Base-by-base conservation (phyloP, 371 early-diverging fungal genomes). In the Mucor piriformis region DNA sequence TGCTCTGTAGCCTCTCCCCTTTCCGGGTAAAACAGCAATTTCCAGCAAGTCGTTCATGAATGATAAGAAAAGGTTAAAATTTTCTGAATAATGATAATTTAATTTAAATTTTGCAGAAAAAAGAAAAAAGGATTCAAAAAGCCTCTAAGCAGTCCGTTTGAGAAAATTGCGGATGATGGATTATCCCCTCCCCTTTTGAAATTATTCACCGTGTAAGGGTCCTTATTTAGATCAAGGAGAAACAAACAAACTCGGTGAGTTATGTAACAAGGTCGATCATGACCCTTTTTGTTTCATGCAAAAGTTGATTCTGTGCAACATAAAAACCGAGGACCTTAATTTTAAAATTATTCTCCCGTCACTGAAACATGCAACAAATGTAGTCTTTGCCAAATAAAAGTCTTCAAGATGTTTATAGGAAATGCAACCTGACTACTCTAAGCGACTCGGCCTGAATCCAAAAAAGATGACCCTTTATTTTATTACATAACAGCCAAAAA, bases 1-100 rank as follows among this genome's bases (percentile, higher is more conserved):
- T 2, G 76, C 73, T 43, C 57, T 50, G 52, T 61, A 75, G 1
- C 64, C 76, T 57, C 79, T 62, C 1, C 79, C 76, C 64, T 72
- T 75, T 24, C 70, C 64, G 2, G 72, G 68, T n/a, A 79, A 52
- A 23, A 53, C 11, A n/a, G 51, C 27, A 8, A 64, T 46, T 49
- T 64, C 47, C 2, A 48, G 38, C 16, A 24, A 51, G 24, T 50
- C 42, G 27, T 44, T 37, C 53, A 32, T 25, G 24, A 0, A 13
- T 35, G 34, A 59, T 24, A n/a, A 16, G 25, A 44, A 20, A 44
- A 44, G n/a, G n/a, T n/a, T n/a, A 44, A 18, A 44, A 44, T 25
- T 27, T 16, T 23, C 33, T 46, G n/a, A n/a, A n/a, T 24, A 2
- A 34, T 34, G 16, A 2, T 16, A n/a, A n/a, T 40, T 40, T 40